Percentiles rank a stretch among this genome's conserved stretches.
Conservation (phyloP, 108 stramenopile species). For the Fragilariopsis cylindrus region DNA sequence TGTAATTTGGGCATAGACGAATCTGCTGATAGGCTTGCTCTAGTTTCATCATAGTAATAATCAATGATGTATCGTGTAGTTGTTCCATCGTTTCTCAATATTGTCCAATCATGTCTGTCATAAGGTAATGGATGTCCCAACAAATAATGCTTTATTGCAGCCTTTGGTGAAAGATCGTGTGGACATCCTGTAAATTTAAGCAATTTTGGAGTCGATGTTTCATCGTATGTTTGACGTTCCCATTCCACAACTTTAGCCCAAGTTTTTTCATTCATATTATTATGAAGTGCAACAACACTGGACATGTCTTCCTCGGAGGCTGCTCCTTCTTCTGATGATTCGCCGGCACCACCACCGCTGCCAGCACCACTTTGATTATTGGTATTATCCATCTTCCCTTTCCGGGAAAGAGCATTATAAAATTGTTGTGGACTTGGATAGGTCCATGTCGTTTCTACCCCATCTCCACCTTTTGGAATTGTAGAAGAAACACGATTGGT, state of each 20-base stretch:
- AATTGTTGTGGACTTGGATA: conserved; percentile 99
- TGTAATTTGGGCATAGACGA: conserved; percentile 61
- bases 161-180: conserved; percentile 93
- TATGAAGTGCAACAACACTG: conserved; percentile 96
- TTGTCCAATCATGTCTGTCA: conserved; percentile 99
- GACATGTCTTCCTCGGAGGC: conserved; percentile 82
- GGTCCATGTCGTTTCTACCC: conserved; percentile 75
- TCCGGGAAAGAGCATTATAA: conserved; percentile 95
- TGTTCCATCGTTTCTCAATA: conserved; percentile 59
- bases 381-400: conserved; percentile 78
- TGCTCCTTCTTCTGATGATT: conserved; percentile 22
- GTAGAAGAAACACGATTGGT: conserved; percentile 84
- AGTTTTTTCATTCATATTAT: conserved; percentile 99
- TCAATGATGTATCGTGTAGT: conserved; percentile 97
- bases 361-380: conserved; percentile 27
- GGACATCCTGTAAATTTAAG: conserved; percentile 93
- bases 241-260: conserved; percentile 95
- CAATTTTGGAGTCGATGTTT: conserved; percentile 59
- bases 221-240: conserved; percentile 65
- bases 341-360: too few species aligned
- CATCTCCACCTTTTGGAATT: conserved; percentile 87
- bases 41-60: conserved; percentile 94
- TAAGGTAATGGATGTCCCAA: conserved; percentile 95
- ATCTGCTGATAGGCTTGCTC: conserved; percentile 43
- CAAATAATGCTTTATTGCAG: conserved; percentile 75